Conservation (phyloP, 306 rosid species). For the Quercus parvula region DNA sequence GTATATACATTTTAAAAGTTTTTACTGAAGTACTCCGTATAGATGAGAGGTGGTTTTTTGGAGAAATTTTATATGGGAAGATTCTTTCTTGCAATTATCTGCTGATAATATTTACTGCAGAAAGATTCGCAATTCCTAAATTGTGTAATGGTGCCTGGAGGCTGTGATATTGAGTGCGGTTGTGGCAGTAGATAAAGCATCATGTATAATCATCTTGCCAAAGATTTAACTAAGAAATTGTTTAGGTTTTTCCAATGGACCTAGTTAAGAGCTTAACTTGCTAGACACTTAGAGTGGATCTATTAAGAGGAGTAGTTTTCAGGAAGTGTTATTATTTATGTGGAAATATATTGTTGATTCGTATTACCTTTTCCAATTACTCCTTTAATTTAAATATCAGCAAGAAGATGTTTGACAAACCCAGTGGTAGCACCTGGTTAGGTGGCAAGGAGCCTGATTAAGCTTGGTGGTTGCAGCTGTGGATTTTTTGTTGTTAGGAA, state of each 20-base stretch:
- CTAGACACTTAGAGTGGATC: background rate
- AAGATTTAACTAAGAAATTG: background rate
- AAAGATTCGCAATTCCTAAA: background rate
- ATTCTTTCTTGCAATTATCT: background rate
- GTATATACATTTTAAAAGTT: background rate
- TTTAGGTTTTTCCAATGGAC: background rate
- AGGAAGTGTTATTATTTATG: background rate
- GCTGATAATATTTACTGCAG: background rate
- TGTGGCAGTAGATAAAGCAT: background rate
- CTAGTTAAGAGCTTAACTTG: background rate
- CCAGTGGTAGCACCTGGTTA: background rate
- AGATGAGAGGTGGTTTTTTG: background rate
- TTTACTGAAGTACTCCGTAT: background rate
- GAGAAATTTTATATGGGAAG: background rate
- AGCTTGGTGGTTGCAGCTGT: conserved; percentile 1
- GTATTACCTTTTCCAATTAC: background rate
- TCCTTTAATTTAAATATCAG: background rate
- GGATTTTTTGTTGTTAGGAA: background rate
- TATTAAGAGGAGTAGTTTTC: background rate
- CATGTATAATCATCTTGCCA: background rate
- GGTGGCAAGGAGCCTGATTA: background rate
- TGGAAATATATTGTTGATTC: background rate
- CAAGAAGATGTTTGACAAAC: background rate
- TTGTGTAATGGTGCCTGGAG: background rate
- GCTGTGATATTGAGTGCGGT: background rate